phyloP scores from a whole-genome alignment of 257 asterid species.

The Oldenlandia corymbosa region DNA sequence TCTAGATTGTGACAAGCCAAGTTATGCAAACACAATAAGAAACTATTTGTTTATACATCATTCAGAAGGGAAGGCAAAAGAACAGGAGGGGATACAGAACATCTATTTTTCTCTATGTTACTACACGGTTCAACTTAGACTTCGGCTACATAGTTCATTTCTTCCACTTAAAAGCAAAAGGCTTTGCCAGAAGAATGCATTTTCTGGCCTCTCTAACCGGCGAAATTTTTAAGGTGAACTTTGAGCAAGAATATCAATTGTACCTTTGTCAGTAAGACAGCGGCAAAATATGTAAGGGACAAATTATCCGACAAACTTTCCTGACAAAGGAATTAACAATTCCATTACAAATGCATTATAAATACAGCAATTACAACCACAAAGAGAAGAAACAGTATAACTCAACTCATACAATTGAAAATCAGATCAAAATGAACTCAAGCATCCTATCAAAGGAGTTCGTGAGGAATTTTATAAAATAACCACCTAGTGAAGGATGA shows the following conservation, averaged over 20 bases:
- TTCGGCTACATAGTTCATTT: not conserved
- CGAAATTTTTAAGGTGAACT: not conserved
- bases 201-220: too few species aligned
- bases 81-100: not conserved
- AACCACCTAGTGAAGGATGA: too few species aligned
- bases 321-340: not conserved
- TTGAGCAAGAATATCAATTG: not conserved
- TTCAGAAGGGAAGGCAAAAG: not conserved
- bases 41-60: not conserved
- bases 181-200: too few species aligned
- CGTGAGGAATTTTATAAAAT: not conserved
- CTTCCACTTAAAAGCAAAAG: not conserved
- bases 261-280: not conserved
- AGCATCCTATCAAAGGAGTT: not conserved
- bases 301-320: not conserved
- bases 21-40: not conserved
- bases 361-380: not conserved
- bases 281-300: not conserved
- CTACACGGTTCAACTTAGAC: not conserved
- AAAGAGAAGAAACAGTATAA: not conserved
- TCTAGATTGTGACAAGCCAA: not conserved
- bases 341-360: not conserved
- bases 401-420: not conserved
- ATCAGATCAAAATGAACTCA: not conserved
- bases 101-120: not conserved